Conservation (phyloP, 306 rosid species). For the Fragaria ananassa region DNA sequence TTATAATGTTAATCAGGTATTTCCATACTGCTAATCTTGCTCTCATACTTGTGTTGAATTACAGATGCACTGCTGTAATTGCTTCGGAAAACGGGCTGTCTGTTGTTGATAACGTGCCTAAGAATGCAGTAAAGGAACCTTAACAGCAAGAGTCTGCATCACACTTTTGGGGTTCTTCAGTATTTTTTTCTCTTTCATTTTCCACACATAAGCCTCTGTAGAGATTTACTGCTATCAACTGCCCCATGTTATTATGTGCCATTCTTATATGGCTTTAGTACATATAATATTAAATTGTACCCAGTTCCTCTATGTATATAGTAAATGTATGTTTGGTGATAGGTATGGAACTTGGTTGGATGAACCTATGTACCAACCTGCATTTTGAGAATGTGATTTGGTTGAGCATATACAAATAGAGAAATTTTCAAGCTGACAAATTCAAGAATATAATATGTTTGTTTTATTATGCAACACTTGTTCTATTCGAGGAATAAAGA, state of each 20-base stretch:
- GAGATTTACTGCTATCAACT: not conserved
- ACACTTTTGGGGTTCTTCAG: not conserved
- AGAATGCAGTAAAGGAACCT: slow-evolving; percentile 23
- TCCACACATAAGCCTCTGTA: not conserved
- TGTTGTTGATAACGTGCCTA: slow-evolving; percentile 34
- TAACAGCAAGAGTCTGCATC: slow-evolving; percentile 5
- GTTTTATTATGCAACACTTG: not conserved
- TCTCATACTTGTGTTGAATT: not conserved
- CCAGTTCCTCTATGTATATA: not conserved
- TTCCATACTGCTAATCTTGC: not conserved
- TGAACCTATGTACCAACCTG: not conserved
- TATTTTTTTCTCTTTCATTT: not conserved
- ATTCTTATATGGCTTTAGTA: not conserved
- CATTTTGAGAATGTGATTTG: not conserved
- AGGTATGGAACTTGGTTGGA: not conserved
- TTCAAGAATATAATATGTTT: not conserved
- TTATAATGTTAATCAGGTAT: not conserved
- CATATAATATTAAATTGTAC: not conserved
- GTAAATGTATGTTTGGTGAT: not conserved
- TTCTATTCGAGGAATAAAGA: not conserved
- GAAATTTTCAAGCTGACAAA: not conserved
- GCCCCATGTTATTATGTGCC: not conserved
- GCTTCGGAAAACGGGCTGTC: slow-evolving; percentile 36
- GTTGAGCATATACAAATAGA: not conserved
- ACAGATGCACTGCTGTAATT: slow-evolving; percentile 43